Base-by-base conservation (phyloP, 441 rosid genomes). In the Eutrema salsugineum region DNA sequence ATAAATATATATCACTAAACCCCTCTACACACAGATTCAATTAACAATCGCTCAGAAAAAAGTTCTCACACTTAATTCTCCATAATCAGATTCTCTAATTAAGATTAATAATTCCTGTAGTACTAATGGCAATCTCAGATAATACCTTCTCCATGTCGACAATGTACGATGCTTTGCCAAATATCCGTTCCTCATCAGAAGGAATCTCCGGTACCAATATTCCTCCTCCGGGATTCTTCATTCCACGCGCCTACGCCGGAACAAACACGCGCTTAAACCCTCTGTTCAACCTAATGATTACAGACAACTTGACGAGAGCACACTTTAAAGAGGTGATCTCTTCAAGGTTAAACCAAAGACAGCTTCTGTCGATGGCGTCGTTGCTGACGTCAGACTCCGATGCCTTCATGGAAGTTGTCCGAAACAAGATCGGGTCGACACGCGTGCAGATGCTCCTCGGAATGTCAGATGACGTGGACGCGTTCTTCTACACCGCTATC, bases 391-490 rank as follows among this genome's bases (percentile, higher is more conserved):
- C 53, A 30, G 32, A 67, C 39, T 54, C 63, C 51, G 32, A 43
- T 19, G 43, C 32, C 64, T 55, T 68, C 72, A 14, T 9, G 22
- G 44, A 14, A 44, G 2, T 56, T 7, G 55, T 57, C 3, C 1
- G 44, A 55, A 55, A 8, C 72, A 32, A 30, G 33, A 0, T 32
- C 64, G 72, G 72, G 4, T 68, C 72, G 5, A 55, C 4, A 17
- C 72, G 64, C 44, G 20, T 68, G 3, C 53, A 55, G 46, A 43
- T 9, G 32, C 35, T 56, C 28, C n/a, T 63, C n/a, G 67, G 39
- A 0, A 28, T 11, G 16, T 46, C 67, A 0, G 39, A 44, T 30
- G 64, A 43, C 15, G 16, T 43, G 35, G 63, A 68, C 20, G 32
- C 44, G 4, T 4, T 28, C 20, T 32, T 68, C 24, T 15, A 1